phyloP scores from a whole-genome alignment of 2,329 filamentous ascomycete species.

The Chalaropsis ovoidea region DNA sequence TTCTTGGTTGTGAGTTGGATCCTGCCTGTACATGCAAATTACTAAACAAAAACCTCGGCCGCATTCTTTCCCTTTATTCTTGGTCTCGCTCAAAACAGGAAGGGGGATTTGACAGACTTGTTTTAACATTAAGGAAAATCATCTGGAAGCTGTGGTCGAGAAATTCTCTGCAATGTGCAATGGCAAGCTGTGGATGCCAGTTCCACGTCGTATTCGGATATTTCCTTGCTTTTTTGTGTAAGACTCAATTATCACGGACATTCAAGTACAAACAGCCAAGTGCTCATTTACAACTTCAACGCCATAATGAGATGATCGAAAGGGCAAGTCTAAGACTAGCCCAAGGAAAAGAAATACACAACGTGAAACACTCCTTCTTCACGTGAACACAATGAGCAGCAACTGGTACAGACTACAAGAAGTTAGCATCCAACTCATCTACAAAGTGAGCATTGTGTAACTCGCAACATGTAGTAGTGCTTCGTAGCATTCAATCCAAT shows the following conservation, averaged over 20 bases:
- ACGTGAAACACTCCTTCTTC: neutral
- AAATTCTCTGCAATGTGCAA: neutral
- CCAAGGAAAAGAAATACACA: neutral
- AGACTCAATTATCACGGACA: neutral
- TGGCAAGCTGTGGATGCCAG: neutral
- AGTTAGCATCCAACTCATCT: too few species aligned
- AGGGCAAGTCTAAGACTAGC: neutral
- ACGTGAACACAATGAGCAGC: neutral
- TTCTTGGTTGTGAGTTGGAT: too few species aligned
- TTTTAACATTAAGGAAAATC: neutral
- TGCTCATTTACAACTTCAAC: too few species aligned
- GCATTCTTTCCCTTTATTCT: neutral
- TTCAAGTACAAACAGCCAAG: too few species aligned
- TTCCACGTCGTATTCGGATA: neutral
- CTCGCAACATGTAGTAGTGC: neutral
- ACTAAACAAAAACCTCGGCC: too few species aligned
- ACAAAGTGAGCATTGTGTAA: neutral
- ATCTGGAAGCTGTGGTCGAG: too few species aligned
- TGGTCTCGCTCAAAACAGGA: neutral
- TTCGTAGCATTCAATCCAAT: neutral
- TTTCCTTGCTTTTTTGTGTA: neutral
- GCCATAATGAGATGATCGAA: neutral
- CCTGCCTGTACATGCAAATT: too few species aligned
- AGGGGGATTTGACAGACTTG: neutral
- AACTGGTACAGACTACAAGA: too few species aligned